phyloP scores from a whole-genome alignment of 495 filamentous ascomycete species.

The Elaphomyces granulatus region DNA sequence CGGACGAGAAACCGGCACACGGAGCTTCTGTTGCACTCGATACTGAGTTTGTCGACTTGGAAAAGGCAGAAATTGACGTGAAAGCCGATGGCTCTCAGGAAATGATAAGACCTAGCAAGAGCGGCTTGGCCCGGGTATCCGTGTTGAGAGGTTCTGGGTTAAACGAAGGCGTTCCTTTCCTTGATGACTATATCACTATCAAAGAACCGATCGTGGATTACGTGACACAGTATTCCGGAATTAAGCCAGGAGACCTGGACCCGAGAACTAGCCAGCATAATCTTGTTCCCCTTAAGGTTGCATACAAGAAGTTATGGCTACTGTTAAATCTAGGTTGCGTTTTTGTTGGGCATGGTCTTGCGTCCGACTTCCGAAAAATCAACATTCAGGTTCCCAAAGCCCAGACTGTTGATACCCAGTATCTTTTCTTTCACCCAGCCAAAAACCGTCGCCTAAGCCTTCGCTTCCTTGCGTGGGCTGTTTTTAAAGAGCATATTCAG shows the following conservation, averaged over 20 bases:
- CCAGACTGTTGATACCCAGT: slow-evolving; percentile 87
- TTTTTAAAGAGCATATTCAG: slow-evolving; percentile 88
- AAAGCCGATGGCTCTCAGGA: slow-evolving; percentile 80
- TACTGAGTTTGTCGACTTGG: slow-evolving; percentile 85
- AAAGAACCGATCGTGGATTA: slow-evolving; percentile 91
- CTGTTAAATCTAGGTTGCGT: slow-evolving; percentile 85
- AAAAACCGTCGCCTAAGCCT: slow-evolving; percentile 66
- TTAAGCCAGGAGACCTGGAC: slow-evolving; percentile 73
- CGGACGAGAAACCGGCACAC: slow-evolving; percentile 48
- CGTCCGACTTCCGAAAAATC: slow-evolving; percentile 91
- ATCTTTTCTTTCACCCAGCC: slow-evolving; percentile 58
- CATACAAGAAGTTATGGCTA: slow-evolving; percentile 97
- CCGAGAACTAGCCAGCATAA: slow-evolving; percentile 56
- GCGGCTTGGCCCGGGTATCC: slow-evolving; percentile 77
- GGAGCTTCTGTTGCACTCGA: slow-evolving; percentile 78
- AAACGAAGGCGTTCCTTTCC: slow-evolving; percentile 69
- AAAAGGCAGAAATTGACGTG: slow-evolving; percentile 83
- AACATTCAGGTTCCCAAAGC: slow-evolving; percentile 89
- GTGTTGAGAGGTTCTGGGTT: slow-evolving; percentile 67
- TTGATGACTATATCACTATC: slow-evolving; percentile 92
- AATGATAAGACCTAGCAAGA: slow-evolving; percentile 69
- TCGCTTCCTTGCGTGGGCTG: slow-evolving; percentile 72
- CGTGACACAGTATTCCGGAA: slow-evolving; percentile 82
- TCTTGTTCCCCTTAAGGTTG: slow-evolving; percentile 72
- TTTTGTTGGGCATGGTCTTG: slow-evolving; percentile 86